phyloP scores from a whole-genome alignment of 2,329 filamentous ascomycete genomes.

The Aureobasidium sp. region DNA sequence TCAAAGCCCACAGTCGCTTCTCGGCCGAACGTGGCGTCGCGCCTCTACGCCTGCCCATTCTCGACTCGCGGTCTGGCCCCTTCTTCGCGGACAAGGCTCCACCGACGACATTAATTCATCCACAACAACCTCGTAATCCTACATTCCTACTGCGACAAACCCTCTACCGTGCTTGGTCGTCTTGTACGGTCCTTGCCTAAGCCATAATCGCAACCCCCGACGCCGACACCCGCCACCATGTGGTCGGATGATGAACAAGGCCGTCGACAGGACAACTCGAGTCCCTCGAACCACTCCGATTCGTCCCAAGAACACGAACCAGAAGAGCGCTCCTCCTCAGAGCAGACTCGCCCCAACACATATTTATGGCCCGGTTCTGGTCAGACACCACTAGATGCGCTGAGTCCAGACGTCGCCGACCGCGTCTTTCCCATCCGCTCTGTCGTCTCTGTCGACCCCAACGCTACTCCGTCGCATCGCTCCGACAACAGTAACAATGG shows the following conservation, averaged over 20 bases:
- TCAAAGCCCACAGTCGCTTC: not conserved
- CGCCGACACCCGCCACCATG: not conserved
- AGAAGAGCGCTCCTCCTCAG: not conserved
- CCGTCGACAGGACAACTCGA: not conserved
- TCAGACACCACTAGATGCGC: conserved; percentile 16
- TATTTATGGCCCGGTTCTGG: not conserved
- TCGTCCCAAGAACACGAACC: not conserved
- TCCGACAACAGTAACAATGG: conserved; percentile 23
- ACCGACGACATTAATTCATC: not conserved
- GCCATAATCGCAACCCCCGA: not conserved
- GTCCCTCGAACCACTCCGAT: not conserved
- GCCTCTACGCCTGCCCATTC: not conserved
- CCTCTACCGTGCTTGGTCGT: not conserved
- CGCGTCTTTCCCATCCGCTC: conserved; percentile 75
- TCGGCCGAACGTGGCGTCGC: not conserved
- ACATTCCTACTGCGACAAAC: not conserved
- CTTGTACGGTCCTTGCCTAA: not conserved
- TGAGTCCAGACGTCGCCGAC: conserved; percentile 41
- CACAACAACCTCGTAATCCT: not conserved
- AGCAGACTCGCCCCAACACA: not conserved
- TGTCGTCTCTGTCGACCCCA: conserved; percentile 62
- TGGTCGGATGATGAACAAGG: not conserved
- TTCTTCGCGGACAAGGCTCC: not conserved
- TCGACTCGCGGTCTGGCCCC: not conserved
- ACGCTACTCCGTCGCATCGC: conserved; percentile 28